phyloP scores from a whole-genome alignment of 2,329 filamentous ascomycete genomes.

The Cordyceps militaris region DNA sequence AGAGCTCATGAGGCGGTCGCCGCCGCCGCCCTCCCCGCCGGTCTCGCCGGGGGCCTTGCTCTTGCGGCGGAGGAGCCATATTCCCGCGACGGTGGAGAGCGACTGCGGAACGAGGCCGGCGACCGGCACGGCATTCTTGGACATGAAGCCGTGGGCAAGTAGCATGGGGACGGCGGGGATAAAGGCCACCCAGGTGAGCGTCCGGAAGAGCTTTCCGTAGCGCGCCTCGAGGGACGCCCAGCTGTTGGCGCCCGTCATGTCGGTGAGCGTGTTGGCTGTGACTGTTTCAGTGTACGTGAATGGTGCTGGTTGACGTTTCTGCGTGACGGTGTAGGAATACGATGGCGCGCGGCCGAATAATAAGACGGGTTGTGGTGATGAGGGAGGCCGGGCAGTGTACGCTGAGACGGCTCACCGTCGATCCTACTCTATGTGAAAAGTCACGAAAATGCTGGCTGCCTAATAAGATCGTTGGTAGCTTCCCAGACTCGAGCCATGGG shows the following conservation, averaged over 20 bases:
- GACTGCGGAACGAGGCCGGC: constrained; percentile 33
- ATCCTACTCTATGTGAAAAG: neutral
- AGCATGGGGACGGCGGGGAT: constrained; percentile 34
- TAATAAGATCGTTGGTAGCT: neutral
- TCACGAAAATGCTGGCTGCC: neutral
- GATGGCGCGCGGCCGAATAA: neutral
- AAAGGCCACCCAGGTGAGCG: constrained; percentile 29
- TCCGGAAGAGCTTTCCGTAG: constrained; percentile 25
- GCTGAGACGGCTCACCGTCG: neutral
- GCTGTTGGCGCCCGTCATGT: constrained; percentile 2
- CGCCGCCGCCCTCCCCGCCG: neutral
- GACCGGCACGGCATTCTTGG: constrained; percentile 48
- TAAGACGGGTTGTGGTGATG: neutral
- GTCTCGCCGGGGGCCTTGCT: neutral
- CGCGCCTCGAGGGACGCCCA: constrained; percentile 11
- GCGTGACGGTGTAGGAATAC: neutral
- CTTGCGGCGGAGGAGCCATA: constrained; percentile 18
- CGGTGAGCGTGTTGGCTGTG: neutral
- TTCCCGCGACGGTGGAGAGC: constrained; percentile 26
- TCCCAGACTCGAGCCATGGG: neutral
- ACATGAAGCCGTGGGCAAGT: constrained; percentile 52
- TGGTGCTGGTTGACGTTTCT: neutral
- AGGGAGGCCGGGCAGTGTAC: neutral
- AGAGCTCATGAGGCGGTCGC: constrained; percentile 1
- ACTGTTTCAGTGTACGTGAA: neutral